Evolutionary conservation across 78 protist species (phyloP).

Genomic region (Dictyostelium firmibasis): DNA sequence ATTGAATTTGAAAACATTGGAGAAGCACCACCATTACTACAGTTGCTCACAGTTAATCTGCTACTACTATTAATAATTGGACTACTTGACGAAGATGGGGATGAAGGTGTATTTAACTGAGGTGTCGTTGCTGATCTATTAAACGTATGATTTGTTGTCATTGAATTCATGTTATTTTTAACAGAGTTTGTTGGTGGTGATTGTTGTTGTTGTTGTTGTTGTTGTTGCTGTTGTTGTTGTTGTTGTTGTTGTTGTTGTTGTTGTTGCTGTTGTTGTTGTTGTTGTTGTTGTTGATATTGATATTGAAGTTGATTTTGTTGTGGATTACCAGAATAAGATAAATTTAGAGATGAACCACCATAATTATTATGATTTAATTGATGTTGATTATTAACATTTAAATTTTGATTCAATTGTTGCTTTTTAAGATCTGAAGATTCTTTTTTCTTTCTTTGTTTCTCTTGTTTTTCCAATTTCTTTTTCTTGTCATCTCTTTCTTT

Average conservation of each 20-base stretch:
- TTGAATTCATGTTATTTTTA: slow-evolving; percentile 6
- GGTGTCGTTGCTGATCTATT: slow-evolving; percentile 1
- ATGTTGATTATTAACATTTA: background rate
- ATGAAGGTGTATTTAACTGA: background rate
- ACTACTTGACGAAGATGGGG: background rate
- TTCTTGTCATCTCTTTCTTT: slow-evolving; percentile 52
- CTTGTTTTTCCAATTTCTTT: slow-evolving; percentile 5
- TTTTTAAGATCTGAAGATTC: background rate
- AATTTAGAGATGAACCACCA: slow-evolving; percentile 1
- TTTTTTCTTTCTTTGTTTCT: slow-evolving; percentile 11
- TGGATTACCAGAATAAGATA: background rate
- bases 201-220: background rate
- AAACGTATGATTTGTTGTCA: slow-evolving; percentile 14
- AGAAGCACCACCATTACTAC: background rate
- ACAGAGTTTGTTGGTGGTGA: background rate
- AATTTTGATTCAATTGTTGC: background rate
- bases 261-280: background rate
- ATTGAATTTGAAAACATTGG: slow-evolving; percentile 11
- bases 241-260: background rate
- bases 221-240: background rate
- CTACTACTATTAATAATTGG: background rate
- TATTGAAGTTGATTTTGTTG: background rate
- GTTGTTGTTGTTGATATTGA: no score
- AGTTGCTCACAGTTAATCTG: background rate
- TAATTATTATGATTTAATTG: background rate